These are phyloP conservation scores for Sapria himalayana DNA, from an alignment of 345 rosid genomes.

Conservation along the genomic window DNA sequence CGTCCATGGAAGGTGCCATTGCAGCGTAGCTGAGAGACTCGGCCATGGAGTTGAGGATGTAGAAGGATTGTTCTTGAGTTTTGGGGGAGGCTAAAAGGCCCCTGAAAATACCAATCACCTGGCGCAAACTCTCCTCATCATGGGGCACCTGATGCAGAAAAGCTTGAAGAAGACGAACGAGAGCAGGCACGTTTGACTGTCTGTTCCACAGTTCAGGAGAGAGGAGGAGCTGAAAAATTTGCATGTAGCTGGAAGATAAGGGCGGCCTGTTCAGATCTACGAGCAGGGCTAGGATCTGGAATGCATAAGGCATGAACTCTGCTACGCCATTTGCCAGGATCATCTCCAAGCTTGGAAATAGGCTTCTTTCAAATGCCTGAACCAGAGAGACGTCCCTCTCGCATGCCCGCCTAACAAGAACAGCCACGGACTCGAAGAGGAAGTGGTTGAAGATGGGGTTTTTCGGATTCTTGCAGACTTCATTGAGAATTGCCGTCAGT, in stretches of 20 bases:
- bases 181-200: constrained; percentile 88
- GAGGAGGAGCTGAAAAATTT: constrained; percentile 60
- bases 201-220: constrained; percentile 76
- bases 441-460: constrained; percentile 90
- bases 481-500: constrained; percentile 50
- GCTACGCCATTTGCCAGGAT: constrained; percentile 63
- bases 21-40: constrained; percentile 60
- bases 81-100: constrained; percentile 49
- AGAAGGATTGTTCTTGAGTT: constrained; percentile 89
- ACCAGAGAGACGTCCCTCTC: constrained; percentile 52
- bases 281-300: constrained; percentile 90
- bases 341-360: constrained; percentile 62
- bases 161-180: constrained; percentile 95
- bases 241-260: constrained; percentile 55
- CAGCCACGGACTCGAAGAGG: constrained; percentile 88
- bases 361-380: constrained; percentile 51
- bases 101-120: constrained; percentile 79
- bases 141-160: constrained; percentile 81
- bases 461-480: constrained; percentile 80
- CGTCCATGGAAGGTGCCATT: constrained; percentile 32
- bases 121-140: constrained; percentile 58
- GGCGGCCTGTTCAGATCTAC: constrained; percentile 85
- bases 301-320: constrained; percentile 93
- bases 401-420: constrained; percentile 82
- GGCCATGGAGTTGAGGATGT: constrained; percentile 69